These are phyloP conservation scores for Trichosporon sp. DNA, from an alignment of 1,284 basidiomycete species.

Conservation along the genomic window DNA sequence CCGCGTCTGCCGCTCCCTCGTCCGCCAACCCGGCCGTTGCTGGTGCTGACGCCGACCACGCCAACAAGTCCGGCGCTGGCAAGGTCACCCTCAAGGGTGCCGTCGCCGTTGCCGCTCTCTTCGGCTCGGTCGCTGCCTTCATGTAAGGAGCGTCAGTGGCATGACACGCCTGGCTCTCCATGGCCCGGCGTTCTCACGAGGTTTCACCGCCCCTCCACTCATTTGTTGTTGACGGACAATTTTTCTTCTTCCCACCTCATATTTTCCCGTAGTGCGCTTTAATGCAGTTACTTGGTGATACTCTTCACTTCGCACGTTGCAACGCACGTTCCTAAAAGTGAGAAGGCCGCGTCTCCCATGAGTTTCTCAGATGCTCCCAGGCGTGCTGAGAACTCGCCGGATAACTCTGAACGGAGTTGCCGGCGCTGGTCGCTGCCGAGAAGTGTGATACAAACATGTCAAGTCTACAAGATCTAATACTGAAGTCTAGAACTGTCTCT, in stretches of 20 bases:
- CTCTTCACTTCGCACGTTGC: background rate
- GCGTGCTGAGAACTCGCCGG: background rate
- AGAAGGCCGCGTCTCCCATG: no score
- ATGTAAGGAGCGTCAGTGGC: background rate
- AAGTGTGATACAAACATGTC: background rate
- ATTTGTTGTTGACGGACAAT: background rate
- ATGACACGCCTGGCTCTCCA: background rate
- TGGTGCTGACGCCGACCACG: background rate
- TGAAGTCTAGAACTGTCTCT: background rate
- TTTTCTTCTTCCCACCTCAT: background rate
- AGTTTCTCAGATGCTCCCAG: no score
- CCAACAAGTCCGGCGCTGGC: background rate
- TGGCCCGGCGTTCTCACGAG: background rate
- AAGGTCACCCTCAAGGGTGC: slow-evolving; percentile 1
- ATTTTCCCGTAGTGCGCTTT: background rate
- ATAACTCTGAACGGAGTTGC: background rate
- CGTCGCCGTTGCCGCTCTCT: background rate
- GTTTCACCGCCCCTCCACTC: background rate
- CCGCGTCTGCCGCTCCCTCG: background rate
- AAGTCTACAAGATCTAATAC: background rate
- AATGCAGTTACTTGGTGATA: background rate
- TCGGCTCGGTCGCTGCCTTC: background rate
- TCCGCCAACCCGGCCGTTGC: background rate
- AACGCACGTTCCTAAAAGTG: no score
- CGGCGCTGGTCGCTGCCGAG: background rate